Conservation (phyloP, 202 grass and related monocot species). For the Zoysia matrella region DNA sequence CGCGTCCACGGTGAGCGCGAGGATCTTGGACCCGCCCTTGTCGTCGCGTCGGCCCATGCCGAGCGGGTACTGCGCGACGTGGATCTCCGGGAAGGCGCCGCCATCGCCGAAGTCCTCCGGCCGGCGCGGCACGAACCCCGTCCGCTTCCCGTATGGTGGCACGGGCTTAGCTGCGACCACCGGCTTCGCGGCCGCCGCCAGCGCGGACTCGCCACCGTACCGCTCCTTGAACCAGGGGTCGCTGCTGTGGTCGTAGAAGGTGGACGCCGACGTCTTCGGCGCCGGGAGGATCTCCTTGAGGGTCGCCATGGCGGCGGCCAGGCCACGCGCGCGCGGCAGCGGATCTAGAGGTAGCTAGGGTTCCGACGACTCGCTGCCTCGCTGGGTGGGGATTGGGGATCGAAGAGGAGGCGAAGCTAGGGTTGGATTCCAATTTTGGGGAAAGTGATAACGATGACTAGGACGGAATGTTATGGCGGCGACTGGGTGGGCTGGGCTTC, state of each 20-base stretch:
- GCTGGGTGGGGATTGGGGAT: conserved; percentile 39
- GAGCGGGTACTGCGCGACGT: conserved; percentile 84
- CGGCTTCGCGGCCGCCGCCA: conserved; percentile 32
- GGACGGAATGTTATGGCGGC: background rate
- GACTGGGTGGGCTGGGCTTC: no score
- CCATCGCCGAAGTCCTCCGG: conserved; percentile 89
- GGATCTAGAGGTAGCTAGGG: conserved; percentile 34
- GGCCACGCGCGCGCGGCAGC: background rate
- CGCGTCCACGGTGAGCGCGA: conserved; percentile 84
- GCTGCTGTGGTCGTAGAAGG: conserved; percentile 89
- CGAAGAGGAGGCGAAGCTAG: conserved; percentile 40
- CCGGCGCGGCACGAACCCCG: conserved; percentile 75
- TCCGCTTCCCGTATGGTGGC: conserved; percentile 74
- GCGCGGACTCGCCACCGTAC: conserved; percentile 59
- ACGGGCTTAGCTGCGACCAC: conserved; percentile 31
- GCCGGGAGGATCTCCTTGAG: conserved; percentile 82
- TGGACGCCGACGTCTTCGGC: conserved; percentile 60
- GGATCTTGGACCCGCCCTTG: conserved; percentile 85
- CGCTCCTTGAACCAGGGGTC: conserved; percentile 98
- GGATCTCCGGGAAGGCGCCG: conserved; percentile 92
- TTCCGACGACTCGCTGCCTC: conserved; percentile 34
- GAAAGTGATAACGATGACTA: background rate
- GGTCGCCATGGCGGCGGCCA: conserved; percentile 53
- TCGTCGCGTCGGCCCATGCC: conserved; percentile 87
- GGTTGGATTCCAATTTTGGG: conserved; percentile 51